Base-by-base conservation (phyloP, 148 eudicot species). In the Rhododendron williamsianum region DNA sequence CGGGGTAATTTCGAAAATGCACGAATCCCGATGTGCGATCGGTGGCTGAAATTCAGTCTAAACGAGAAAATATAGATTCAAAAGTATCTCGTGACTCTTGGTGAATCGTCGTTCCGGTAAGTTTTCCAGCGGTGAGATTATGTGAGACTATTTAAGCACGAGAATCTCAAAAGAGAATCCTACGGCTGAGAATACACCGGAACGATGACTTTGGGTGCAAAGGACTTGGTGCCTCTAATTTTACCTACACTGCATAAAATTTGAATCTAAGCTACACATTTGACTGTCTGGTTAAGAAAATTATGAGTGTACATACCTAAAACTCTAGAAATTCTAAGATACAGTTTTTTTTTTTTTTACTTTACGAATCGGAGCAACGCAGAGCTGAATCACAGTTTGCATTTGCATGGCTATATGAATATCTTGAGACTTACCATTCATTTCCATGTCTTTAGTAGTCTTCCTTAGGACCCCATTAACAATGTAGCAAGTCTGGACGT, bases 401-500 rank as follows among this genome's bases (percentile, higher is more conserved):
- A 41, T 5, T 41, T 41, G 45, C 45, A 46, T 30, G 2, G 30
- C 71, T 2, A 67, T 43, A 82, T 83, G 86, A 87, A 43, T 51
- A 30, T 18, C 41, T 23, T 11, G 81, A 12, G 30, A 89, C 95
- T 86, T 87, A 94, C 99, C 99, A 91, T 95, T 97, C 52, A 97
- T 91, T 90, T 95, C 96, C 99, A 97, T 94, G 83, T 97, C 98
- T 84, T 88, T 72, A 21, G 98, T 95, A 49, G 99, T 97, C 91
- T 97, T 97, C 89, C 99, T 95, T 85, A 97, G 84, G 6, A 97
- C 98, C 58, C 99, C 99, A 90, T 97, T 97, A 25, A 97, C 99
- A 89, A 97, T 80, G 98, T 97, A 67, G 99, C 99, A 85, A 97
- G 89, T 87, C 99, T 95, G 71, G 98, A 94, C 36, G 98, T 95